Evolutionary conservation across 1,139 yeast genomes (phyloP).

Genomic region (Yamadazyma sp.): DNA sequence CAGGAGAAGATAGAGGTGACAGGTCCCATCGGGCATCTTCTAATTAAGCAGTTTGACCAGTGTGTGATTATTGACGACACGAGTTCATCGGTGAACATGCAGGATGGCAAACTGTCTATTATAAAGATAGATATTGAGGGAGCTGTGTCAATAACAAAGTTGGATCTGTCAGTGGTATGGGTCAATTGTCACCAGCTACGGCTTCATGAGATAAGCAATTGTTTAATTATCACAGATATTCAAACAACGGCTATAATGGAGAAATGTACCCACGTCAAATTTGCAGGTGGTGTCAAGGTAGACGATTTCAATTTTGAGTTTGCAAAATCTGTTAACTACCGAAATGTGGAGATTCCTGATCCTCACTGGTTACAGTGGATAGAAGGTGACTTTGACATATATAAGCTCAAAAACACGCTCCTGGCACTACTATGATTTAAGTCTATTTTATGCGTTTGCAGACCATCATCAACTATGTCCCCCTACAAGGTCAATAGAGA

Average conservation of each 20-base stretch:
- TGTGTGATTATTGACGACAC: conserved; percentile 14
- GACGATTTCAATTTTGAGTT: conserved; percentile 15
- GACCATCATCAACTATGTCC: no score
- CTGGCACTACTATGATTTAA: no score
- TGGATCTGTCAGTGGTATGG: conserved; percentile 24
- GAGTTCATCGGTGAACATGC: conserved; percentile 26
- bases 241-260: conserved; percentile 35
- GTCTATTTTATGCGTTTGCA: no score
- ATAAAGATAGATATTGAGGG: conserved; percentile 28
- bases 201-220: conserved; percentile 28
- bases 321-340: conserved; percentile 5
- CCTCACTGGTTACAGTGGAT: not conserved
- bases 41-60: conserved; percentile 14
- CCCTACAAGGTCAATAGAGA: no score
- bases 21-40: conserved; percentile 16
- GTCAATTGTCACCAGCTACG: conserved; percentile 42
- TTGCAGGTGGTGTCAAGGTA: conserved; percentile 8
- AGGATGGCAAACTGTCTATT: conserved; percentile 18
- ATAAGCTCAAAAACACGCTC: not conserved
- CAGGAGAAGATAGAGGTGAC: conserved; percentile 7
- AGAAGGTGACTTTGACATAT: not conserved
- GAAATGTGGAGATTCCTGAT: not conserved
- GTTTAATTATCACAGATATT: conserved; percentile 23
- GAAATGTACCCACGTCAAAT: conserved; percentile 20
- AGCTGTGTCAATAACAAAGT: conserved; percentile 30